Base-by-base conservation (phyloP, 805 yeast species). In the Ogataea dorogensis region DNA sequence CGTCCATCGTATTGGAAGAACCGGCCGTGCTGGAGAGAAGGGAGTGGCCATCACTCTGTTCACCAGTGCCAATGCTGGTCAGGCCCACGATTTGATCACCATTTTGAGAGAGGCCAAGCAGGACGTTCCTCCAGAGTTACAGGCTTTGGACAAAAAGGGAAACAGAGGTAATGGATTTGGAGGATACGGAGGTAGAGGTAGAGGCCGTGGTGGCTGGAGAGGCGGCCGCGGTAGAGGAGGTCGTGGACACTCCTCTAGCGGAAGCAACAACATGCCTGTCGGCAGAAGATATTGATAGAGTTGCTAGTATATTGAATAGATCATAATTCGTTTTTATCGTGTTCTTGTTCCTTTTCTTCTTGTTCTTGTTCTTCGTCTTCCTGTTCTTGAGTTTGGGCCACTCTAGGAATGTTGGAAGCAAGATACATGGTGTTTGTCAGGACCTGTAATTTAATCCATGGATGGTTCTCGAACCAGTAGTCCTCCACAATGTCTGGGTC, bases 1-100 rank as follows among this genome's bases (percentile, higher is more conserved):
- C 64, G 97, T 91, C 47, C 98, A 91, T 67, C 81, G 98, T 72
- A 93, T 91, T 60, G 98, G 98, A 67, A 89, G 97, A 79, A 89
- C 98, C 49, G 98, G 98, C 64, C 87, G 98, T 78, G 98, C 97
- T 51, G 98, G 98, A 64, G 81, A 88, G 46, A 73, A 75, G 46
- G 98, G 98, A 76, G 89, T 93, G 45, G 97, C 98, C 38, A 78
- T 88, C 50, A 86, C 98, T 7, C 79, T 91, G 64, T 93, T 93
- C 77, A 87, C 97, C 42, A 84, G 79, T 48, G 89, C 73, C 49
- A 86, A 88, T 73, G 71, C 86, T 53, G 79, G 83, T 68, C 77
- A 88, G 66, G 97, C 98, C 52, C 84, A 86, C 55, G 93, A 87
- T 56, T 75, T 93, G 59, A 77, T 91, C 56, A 81, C 84, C 56